These are phyloP conservation scores for Sordaria brevicollis DNA, from an alignment of 495 filamentous ascomycete genomes.

Conservation along the genomic window DNA sequence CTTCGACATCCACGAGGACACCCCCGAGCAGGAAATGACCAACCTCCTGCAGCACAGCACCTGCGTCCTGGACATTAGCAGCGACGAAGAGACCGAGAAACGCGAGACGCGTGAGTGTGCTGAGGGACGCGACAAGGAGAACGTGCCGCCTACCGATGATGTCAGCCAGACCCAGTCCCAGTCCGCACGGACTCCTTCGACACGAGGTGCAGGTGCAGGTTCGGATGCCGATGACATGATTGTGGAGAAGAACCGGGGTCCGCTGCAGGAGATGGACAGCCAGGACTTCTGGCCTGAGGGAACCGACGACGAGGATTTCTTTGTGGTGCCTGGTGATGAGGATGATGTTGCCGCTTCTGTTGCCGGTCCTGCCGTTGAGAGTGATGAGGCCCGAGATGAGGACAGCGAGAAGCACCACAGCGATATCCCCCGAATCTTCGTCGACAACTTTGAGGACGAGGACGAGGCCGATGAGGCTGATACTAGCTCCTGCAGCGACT, in stretches of 20 bases:
- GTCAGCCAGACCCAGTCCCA: slow-evolving; percentile 38
- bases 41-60: slow-evolving; percentile 89
- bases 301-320: slow-evolving; percentile 49
- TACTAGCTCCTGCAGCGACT: slow-evolving; percentile 1
- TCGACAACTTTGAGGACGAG: slow-evolving; percentile 6
- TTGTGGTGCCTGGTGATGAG: slow-evolving; percentile 50
- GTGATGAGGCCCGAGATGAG: neutral
- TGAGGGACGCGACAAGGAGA: slow-evolving; percentile 74
- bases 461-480: slow-evolving; percentile 7
- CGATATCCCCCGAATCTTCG: neutral
- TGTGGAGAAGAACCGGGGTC: slow-evolving; percentile 46
- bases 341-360: slow-evolving; percentile 21
- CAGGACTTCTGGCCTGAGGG: slow-evolving; percentile 65
- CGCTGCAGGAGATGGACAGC: slow-evolving; percentile 59
- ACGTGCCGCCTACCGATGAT: slow-evolving; percentile 67
- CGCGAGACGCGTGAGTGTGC: slow-evolving; percentile 42
- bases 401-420: neutral
- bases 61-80: slow-evolving; percentile 72
- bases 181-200: slow-evolving; percentile 6
- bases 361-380: neutral
- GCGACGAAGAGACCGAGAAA: slow-evolving; percentile 51
- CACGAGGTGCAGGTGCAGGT: slow-evolving; percentile 1
- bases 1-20: slow-evolving; percentile 94
- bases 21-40: slow-evolving; percentile 73
- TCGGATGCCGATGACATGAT: slow-evolving; percentile 29